These are phyloP conservation scores for Curvularia sp. DNA, from an alignment of 2,329 filamentous ascomycete genomes.

Conservation along the genomic window DNA sequence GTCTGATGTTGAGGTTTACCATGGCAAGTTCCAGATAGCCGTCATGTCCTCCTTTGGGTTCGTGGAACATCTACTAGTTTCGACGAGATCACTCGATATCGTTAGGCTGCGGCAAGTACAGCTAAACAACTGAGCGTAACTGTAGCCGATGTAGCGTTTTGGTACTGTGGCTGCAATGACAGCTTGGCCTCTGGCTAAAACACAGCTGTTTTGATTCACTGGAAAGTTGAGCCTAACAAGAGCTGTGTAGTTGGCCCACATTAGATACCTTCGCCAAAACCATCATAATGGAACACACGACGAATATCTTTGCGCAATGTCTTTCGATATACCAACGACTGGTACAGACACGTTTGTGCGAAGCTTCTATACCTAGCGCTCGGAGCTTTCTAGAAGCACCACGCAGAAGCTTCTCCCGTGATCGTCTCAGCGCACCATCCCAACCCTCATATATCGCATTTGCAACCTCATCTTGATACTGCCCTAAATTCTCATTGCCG, in stretches of 20 bases:
- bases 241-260: no score
- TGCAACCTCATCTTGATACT: neutral
- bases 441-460: neutral
- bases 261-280: no score
- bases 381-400: slow-evolving; percentile 8
- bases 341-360: neutral
- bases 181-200: no score
- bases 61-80: no score
- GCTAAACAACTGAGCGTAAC: no score
- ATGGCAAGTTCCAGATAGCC: neutral
- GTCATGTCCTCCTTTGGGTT: neutral
- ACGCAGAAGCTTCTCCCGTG: slow-evolving; percentile 1
- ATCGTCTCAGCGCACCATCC: neutral
- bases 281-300: neutral
- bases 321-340: neutral
- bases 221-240: no score
- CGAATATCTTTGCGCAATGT: neutral
- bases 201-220: no score
- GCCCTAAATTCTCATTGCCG: neutral
- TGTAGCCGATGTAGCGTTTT: no score
- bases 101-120: no score
- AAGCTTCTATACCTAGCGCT: neutral
- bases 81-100: no score
- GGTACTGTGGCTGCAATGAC: no score
- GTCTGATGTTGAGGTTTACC: neutral